phyloP scores from a whole-genome alignment of 2,329 filamentous ascomycete species.

The Aurifilum marmelostoma region DNA sequence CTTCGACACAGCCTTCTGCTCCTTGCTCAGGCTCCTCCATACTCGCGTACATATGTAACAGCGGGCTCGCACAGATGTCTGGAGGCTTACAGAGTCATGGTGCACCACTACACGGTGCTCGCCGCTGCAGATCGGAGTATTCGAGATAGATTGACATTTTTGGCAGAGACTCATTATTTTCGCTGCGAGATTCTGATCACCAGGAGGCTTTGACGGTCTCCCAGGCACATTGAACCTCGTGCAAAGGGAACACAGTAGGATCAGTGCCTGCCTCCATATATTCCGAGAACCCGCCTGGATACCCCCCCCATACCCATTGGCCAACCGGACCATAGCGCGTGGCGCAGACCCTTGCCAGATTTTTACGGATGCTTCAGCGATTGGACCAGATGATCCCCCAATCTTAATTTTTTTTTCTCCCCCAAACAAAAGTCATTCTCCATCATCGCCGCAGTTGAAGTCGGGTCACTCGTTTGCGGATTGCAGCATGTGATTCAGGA shows the following conservation, averaged over 20 bases:
- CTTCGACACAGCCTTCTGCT: conserved; percentile 6
- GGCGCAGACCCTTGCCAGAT: not conserved
- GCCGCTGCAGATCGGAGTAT: not conserved
- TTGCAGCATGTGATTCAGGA: not conserved
- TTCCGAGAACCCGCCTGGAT: no score
- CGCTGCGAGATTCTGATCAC: no score
- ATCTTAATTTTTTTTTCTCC: not conserved
- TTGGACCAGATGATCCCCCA: not conserved
- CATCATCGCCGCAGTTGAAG: not conserved
- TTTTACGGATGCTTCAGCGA: not conserved
- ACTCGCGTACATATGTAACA: conserved; percentile 16
- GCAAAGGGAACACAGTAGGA: no score
- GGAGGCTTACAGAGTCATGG: not conserved
- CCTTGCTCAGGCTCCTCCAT: conserved; percentile 16
- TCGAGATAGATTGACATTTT: conserved; percentile 13
- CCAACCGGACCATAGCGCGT: not conserved
- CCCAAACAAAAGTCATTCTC: no score
- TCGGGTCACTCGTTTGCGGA: not conserved
- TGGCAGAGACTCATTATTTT: conserved; percentile 18
- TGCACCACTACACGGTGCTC: not conserved
- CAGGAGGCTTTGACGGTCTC: not conserved
- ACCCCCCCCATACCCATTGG: not conserved
- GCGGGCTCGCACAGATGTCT: not conserved
- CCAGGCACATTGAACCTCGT: no score
- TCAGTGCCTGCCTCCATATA: no score